Conservation (phyloP, 2,329 filamentous ascomycete genomes). For the Aspergillus felis region DNA sequence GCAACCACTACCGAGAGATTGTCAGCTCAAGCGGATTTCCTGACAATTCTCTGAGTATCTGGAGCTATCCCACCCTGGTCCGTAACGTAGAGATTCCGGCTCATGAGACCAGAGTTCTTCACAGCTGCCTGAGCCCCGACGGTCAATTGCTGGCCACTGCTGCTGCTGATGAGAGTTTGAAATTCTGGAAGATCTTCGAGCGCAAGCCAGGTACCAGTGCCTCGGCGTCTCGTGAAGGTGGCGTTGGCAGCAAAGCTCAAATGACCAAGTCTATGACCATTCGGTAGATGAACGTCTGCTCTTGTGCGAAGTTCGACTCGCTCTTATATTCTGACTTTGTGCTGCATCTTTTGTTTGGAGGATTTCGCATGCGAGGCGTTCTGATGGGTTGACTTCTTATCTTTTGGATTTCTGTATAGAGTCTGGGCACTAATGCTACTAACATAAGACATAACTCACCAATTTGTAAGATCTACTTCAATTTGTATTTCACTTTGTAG, state of each 20-base stretch:
- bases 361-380: not conserved
- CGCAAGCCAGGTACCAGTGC: conserved; percentile 80
- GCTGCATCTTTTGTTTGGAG: not conserved
- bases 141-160: conserved; percentile 97
- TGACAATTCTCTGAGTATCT: conserved; percentile 98
- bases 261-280: conserved; percentile 96
- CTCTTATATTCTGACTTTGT: conserved; percentile 4
- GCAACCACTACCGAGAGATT: conserved; percentile 94
- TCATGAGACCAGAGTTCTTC: conserved; percentile 92
- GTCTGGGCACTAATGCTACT: not conserved
- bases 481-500: not conserved
- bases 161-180: conserved; percentile 91
- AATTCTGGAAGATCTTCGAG: conserved; percentile 99
- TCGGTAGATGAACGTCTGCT: conserved; percentile 51
- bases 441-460: not conserved
- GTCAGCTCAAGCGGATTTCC: conserved; percentile 97
- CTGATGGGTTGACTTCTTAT: not conserved
- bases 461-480: not conserved
- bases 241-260: conserved; percentile 71
- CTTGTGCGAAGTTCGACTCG: conserved; percentile 2
- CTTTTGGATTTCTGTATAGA: not conserved
- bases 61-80: conserved; percentile 96
- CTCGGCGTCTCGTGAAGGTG: conserved; percentile 59
- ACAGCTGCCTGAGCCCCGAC: conserved; percentile 95
- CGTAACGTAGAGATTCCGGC: conserved; percentile 98